Percentiles rank a stretch among this genome's conserved stretches.
Evolutionary conservation across 2,329 filamentous ascomycete genomes (phyloP).

Genomic region (Fonsecaea erecta): DNA sequence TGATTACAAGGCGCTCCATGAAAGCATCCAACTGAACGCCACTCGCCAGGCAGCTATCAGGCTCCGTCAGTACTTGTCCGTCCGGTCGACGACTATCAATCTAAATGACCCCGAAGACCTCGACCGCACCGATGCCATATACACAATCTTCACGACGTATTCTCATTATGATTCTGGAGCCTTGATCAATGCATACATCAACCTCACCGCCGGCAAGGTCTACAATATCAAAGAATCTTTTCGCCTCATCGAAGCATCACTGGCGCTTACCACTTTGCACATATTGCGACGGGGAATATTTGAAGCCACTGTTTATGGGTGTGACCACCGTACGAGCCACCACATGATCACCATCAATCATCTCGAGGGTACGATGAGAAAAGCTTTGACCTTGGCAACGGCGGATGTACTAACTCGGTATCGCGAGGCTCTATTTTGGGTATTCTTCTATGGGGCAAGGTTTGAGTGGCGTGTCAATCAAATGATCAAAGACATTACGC

Average conservation of each 20-base stretch:
- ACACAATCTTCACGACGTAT: constrained; percentile 13
- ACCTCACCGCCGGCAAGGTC: constrained; percentile 12
- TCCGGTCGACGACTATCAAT: constrained; percentile 9
- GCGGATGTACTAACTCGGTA: constrained; percentile 3
- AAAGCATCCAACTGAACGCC: constrained; percentile 5
- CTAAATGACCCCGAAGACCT: constrained; percentile 23
- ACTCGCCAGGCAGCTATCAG: constrained; percentile 12
- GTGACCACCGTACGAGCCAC: constrained; percentile 20
- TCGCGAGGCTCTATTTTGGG: constrained; percentile 15
- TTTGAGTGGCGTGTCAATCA: constrained; percentile 18
- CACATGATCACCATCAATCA: constrained; percentile 18
- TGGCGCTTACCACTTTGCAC: constrained; percentile 20
- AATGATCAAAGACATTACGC: background rate
- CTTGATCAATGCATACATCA: constrained; percentile 19
- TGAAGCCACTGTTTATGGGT: constrained; percentile 22
- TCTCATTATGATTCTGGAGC: constrained; percentile 19
- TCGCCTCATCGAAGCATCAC: constrained; percentile 12
- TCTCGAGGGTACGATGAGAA: constrained; percentile 16
- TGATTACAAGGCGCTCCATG: constrained; percentile 11
- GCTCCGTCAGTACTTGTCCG: constrained; percentile 16
- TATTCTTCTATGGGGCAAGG: constrained; percentile 23
- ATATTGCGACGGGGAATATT: constrained; percentile 17
- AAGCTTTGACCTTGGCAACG: background rate
- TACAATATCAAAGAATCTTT: background rate
- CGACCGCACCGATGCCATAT: constrained; percentile 16